These are phyloP conservation scores for Aureobasidium leucospermi DNA, from an alignment of 2,329 filamentous ascomycete species.

Conservation along the genomic window DNA sequence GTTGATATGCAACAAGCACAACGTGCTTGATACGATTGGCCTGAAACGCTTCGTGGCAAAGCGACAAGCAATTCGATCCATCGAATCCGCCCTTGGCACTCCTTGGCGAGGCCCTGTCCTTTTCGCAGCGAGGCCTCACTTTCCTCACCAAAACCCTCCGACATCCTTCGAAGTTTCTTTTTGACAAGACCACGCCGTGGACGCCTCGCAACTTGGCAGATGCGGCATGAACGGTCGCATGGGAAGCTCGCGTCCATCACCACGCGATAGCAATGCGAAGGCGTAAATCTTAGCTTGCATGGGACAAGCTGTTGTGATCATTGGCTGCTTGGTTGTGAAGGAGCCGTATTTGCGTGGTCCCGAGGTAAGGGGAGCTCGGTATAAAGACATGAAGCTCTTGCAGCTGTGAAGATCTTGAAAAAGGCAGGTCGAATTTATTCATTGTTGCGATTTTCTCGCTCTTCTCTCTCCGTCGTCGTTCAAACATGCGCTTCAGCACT, in stretches of 20 bases:
- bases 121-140: neutral
- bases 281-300: neutral
- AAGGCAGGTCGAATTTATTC: neutral
- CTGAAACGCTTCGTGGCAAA: neutral
- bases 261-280: neutral
- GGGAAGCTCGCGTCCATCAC: neutral
- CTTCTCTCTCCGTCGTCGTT: neutral
- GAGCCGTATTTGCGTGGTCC: neutral
- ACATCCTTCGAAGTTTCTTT: neutral
- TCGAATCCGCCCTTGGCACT: neutral
- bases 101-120: neutral
- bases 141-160: neutral
- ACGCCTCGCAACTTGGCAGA: slow-evolving; percentile 10
- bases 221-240: neutral
- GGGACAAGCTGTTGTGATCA: neutral
- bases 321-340: neutral
- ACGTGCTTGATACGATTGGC: slow-evolving; percentile 8
- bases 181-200: neutral
- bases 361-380: neutral
- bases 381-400: neutral
- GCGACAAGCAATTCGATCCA: neutral
- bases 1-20: neutral
- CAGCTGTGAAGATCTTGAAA: neutral
- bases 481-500: slow-evolving; percentile 6
- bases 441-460: neutral